Percentiles rank a stretch among this genome's conserved stretches.
phyloP scores from a whole-genome alignment of 2,329 filamentous ascomycete species.

The Neofusicoccum cordaticola region DNA sequence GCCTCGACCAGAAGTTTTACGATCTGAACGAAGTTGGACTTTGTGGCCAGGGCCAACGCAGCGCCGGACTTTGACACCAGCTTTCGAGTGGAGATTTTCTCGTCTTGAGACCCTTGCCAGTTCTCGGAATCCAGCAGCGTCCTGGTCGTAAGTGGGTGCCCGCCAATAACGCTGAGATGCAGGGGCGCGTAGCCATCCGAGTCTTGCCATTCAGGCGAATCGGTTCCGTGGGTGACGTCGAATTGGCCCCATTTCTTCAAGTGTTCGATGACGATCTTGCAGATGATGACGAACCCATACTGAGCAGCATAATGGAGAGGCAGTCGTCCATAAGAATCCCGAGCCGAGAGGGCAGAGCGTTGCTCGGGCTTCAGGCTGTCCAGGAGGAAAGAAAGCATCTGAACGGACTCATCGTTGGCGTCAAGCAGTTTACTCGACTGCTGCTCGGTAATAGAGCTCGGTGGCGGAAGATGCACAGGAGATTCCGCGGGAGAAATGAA shows the following conservation, averaged over 20 bases:
- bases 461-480: slow-evolving; percentile 60
- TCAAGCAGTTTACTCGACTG: slow-evolving; percentile 58
- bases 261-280: slow-evolving; percentile 78
- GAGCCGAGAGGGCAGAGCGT: slow-evolving; percentile 62
- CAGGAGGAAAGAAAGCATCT: slow-evolving; percentile 62
- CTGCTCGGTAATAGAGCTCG: slow-evolving; percentile 65
- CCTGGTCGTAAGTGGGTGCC: slow-evolving; percentile 82
- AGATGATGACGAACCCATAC: slow-evolving; percentile 90
- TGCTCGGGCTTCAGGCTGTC: slow-evolving; percentile 68
- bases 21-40: slow-evolving; percentile 80
- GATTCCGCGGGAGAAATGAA: slow-evolving; percentile 79
- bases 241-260: slow-evolving; percentile 91
- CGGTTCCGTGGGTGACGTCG: slow-evolving; percentile 79
- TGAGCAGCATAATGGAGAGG: slow-evolving; percentile 93
- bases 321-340: slow-evolving; percentile 76
- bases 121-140: slow-evolving; percentile 77
- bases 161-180: slow-evolving; percentile 87
- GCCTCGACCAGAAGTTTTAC: slow-evolving; percentile 85
- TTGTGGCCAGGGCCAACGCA: slow-evolving; percentile 83
- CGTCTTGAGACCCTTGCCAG: slow-evolving; percentile 63
- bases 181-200: slow-evolving; percentile 86
- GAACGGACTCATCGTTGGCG: slow-evolving; percentile 72
- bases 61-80: slow-evolving; percentile 78
- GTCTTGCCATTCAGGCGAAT: slow-evolving; percentile 87
- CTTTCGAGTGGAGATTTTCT: slow-evolving; percentile 64